Evolutionary conservation across 331 rosid species (phyloP), one percentile per base, ranked within the genome.

Genomic region (Quercus lobata): DNA sequence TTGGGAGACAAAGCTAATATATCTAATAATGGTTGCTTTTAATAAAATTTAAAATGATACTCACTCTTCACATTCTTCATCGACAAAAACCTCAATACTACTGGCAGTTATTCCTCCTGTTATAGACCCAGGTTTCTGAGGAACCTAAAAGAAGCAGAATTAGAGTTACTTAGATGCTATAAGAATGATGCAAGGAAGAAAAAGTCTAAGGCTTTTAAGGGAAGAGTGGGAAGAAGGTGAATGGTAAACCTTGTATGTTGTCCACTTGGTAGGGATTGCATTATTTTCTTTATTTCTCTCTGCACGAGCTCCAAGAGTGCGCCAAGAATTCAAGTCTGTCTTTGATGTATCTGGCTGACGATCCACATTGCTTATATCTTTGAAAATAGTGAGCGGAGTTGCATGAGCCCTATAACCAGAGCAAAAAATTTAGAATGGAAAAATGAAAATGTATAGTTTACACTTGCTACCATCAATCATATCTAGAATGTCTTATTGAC

Each of bases 281-380:
- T 82, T 86, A 74, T 95, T 95, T 80, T 95, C 98, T 84, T 95
- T 95, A 41, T 90, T 92, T 89, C 98, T 86, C 86, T 92, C 97
- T 25, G 92, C 91, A 83, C 91, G 90, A 85, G 87, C 82, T 83
- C 94, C 98, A 71, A 95, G 92, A 37, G 77, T 30, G 71, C 60
- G 88, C 98, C 95, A 92, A 74, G 94, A 81, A 76, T 85, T 83
- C 69, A 41, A 37, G 61, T 66, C 82, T 56, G 76, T 69, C 81
- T 87, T 84, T 49, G 85, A 77, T 35, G 14, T 30, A 10, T 89
- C 94, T 29, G 88, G 83, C 71, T 83, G 89, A 32, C 73, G 81
- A 73, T 58, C 88, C 65, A 21, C 35, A 65, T 52, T 83, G 85
- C 32, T 77, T 79, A 95, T 86, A 79, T 95, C 98, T 46, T 90